These are phyloP conservation scores for Aspergillus cejpii DNA, from an alignment of 2,329 filamentous ascomycete genomes.

Conservation along the genomic window DNA sequence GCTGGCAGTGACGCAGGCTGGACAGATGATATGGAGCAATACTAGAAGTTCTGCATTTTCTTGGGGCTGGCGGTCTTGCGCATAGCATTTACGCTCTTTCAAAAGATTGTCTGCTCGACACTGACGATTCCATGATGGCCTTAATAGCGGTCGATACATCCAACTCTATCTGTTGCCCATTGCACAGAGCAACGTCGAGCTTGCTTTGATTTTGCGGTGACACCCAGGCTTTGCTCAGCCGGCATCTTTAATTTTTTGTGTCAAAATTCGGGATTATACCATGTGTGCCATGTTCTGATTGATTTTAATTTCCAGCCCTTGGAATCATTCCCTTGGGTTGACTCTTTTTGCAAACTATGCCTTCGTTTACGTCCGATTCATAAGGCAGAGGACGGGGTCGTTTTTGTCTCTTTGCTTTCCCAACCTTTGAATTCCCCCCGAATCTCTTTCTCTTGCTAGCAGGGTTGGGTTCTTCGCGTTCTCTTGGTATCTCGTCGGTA, in stretches of 20 bases:
- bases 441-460: constrained; percentile 15
- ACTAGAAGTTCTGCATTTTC: constrained; percentile 28
- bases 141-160: constrained; percentile 9
- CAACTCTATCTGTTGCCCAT: not conserved
- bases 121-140: constrained; percentile 27
- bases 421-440: constrained; percentile 12
- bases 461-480: constrained; percentile 15
- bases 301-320: constrained; percentile 17
- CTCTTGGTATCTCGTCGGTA: constrained; percentile 1
- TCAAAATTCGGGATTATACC: constrained; percentile 28
- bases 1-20: constrained; percentile 49
- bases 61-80: not conserved
- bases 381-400: too few relatives aligned
- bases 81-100: too few relatives aligned
- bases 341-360: constrained; percentile 9
- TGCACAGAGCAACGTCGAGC: constrained; percentile 7
- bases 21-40: constrained; percentile 47
- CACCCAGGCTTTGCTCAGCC: constrained; percentile 1
- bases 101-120: constrained; percentile 15
- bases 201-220: constrained; percentile 5
- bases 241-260: constrained; percentile 20
- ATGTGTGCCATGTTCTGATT: constrained; percentile 20
- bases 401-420: not conserved
- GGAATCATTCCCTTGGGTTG: constrained; percentile 5
- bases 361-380: constrained; percentile 9